Conservation (phyloP, 2,329 filamentous ascomycete species). For the Venturiaceae sp. region DNA sequence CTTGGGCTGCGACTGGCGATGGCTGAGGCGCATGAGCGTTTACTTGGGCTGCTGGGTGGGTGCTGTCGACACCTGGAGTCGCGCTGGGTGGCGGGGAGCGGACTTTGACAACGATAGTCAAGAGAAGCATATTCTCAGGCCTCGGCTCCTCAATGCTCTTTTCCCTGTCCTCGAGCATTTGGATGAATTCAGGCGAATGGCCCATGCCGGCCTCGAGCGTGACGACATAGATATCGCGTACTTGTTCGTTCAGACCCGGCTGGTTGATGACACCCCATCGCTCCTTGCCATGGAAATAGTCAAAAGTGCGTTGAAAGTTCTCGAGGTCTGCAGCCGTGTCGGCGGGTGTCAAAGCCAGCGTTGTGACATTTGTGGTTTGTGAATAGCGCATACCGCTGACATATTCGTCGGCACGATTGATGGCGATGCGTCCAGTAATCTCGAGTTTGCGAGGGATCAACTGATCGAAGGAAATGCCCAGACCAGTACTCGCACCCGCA, state of each 20-base stretch:
- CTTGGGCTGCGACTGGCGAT: constrained; percentile 6
- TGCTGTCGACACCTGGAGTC: neutral
- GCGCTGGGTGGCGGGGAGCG: constrained; percentile 14
- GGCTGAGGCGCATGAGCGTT: constrained; percentile 5
- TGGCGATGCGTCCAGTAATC: constrained; percentile 71
- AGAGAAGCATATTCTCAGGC: constrained; percentile 66
- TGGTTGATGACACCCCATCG: constrained; percentile 78
- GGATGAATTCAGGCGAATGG: constrained; percentile 72
- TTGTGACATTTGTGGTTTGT: constrained; percentile 71
- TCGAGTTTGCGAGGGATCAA: constrained; percentile 62
- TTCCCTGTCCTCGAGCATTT: constrained; percentile 71
- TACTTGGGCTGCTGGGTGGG: neutral
- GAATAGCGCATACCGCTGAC: constrained; percentile 80
- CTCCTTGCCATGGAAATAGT: constrained; percentile 75
- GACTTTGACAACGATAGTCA: constrained; percentile 66
- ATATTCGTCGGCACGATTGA: constrained; percentile 79
- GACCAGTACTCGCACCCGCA: constrained; percentile 65
- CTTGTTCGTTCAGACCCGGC: constrained; percentile 52
- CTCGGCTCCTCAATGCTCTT: constrained; percentile 58
- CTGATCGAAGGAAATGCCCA: constrained; percentile 44
- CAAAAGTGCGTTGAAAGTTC: constrained; percentile 65
- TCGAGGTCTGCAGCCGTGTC: constrained; percentile 49
- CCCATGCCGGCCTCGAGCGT: constrained; percentile 62
- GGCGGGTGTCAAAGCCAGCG: constrained; percentile 60
- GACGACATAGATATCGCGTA: constrained; percentile 86